Evolutionary conservation across 2,329 filamentous ascomycete species (phyloP).

Genomic region (Didymella arachidicola): DNA sequence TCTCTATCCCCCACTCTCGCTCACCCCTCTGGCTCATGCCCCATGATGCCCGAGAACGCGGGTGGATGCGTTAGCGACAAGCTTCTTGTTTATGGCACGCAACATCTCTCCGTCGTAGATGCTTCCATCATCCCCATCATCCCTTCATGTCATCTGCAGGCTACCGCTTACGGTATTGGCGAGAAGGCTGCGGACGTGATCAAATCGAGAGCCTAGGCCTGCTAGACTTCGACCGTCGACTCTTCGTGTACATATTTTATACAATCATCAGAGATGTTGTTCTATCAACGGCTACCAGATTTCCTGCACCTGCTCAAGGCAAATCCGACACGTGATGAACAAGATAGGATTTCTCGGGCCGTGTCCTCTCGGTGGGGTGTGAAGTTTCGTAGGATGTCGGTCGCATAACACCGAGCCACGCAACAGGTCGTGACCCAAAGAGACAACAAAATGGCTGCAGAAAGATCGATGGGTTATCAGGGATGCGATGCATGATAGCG

Average conservation of each 20-base stretch:
- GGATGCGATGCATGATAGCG: not conserved
- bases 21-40: conserved; percentile 43
- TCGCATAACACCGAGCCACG: not conserved
- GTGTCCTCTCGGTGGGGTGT: not conserved
- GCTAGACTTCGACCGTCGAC: not conserved
- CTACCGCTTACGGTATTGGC: conserved; percentile 44
- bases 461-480: not conserved
- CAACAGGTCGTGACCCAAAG: not conserved
- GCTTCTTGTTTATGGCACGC: conserved; percentile 42
- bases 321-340: not conserved
- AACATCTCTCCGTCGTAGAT: conserved; percentile 40
- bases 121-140: conserved; percentile 45
- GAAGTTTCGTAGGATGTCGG: not conserved
- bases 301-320: not conserved
- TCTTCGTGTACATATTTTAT: conserved; percentile 9
- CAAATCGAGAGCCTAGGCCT: conserved; percentile 30
- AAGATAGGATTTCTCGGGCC: not conserved
- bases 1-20: conserved; percentile 39
- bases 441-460: not conserved
- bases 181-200: conserved; percentile 49
- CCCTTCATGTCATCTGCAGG: conserved; percentile 40
- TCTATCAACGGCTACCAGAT: not conserved
- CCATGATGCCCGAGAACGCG: conserved; percentile 37
- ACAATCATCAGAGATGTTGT: not conserved
- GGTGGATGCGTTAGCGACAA: conserved; percentile 41